phyloP scores from a whole-genome alignment of 2,329 filamentous ascomycete genomes.

The Pseudocercospora vitis region DNA sequence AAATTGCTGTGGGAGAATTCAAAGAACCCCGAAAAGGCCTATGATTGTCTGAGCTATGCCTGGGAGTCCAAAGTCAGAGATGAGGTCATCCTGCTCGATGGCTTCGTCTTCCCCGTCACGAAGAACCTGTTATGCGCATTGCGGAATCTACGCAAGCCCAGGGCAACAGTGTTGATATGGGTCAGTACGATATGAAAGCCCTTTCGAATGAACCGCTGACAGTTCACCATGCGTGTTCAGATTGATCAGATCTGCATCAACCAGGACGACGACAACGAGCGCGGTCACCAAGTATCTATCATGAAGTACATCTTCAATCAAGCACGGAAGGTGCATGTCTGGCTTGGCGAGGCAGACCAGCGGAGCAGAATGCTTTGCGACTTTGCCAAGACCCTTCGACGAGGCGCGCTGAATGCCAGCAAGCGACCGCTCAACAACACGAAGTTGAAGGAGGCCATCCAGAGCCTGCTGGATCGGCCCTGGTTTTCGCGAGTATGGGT shows the following conservation, averaged over 20 bases:
- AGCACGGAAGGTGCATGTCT: conserved; percentile 31
- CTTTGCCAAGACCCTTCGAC: conserved; percentile 32
- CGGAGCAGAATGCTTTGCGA: conserved; percentile 32
- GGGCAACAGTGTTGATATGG: conserved; percentile 36
- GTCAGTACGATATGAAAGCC: conserved; percentile 1
- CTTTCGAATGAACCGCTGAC: background rate
- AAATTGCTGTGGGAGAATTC: conserved; percentile 30
- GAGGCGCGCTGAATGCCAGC: conserved; percentile 22
- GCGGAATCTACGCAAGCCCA: conserved; percentile 28
- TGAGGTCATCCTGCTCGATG: conserved; percentile 32
- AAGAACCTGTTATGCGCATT: conserved; percentile 32
- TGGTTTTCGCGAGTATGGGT: conserved; percentile 37
- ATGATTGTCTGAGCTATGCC: conserved; percentile 33
- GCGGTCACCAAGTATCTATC: conserved; percentile 37
- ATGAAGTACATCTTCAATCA: conserved; percentile 40
- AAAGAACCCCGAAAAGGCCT: conserved; percentile 24
- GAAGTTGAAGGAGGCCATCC: conserved; percentile 31
- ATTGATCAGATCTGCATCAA: conserved; percentile 39
- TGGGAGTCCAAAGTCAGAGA: conserved; percentile 32
- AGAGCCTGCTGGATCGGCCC: conserved; percentile 31
- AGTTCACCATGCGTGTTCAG: conserved; percentile 6
- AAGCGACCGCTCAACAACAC: conserved; percentile 31
- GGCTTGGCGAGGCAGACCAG: conserved; percentile 33
- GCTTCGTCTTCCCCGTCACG: conserved; percentile 34
- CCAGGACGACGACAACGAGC: conserved; percentile 36